Percentiles rank a stretch among this genome's conserved stretches.
Conservation (phyloP, 495 filamentous ascomycete species). For the Lophiostoma macrostomum region DNA sequence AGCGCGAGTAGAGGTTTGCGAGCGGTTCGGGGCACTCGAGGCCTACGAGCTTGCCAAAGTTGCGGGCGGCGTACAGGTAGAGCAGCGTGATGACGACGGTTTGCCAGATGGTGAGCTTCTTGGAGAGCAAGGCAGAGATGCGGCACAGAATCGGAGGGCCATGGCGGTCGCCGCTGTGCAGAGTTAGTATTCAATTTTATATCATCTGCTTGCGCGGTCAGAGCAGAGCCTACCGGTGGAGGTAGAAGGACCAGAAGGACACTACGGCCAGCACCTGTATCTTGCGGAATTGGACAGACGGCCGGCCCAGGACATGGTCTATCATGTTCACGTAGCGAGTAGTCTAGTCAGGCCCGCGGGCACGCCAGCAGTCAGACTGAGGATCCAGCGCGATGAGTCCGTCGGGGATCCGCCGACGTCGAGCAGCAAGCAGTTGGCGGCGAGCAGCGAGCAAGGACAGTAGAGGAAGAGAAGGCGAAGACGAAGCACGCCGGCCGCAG, state of each 20-base stretch:
- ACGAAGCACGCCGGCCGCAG: too few species aligned
- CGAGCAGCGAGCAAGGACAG: too few species aligned
- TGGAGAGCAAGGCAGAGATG: conserved; percentile 66
- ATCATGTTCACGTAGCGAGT: conserved; percentile 13
- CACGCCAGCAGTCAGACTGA: neutral
- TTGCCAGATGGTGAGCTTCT: conserved; percentile 79
- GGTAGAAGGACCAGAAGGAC: conserved; percentile 84
- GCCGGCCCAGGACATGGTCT: conserved; percentile 92
- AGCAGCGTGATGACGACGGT: conserved; percentile 82
- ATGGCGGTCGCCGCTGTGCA: conserved; percentile 72
- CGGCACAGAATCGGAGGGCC: conserved; percentile 74
- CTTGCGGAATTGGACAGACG: conserved; percentile 85
- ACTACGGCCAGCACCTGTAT: conserved; percentile 90
- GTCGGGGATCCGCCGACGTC: too few species aligned
- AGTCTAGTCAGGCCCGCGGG: too few species aligned
- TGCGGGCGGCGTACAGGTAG: conserved; percentile 86
- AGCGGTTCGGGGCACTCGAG: conserved; percentile 91
- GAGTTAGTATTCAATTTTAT: conserved; percentile 14
- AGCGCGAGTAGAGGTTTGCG: conserved; percentile 86
- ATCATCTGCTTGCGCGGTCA: neutral
- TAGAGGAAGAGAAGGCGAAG: too few species aligned
- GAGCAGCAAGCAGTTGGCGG: too few species aligned
- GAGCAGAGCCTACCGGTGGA: conserved; percentile 57
- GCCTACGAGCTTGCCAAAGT: conserved; percentile 87
- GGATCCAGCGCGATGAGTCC: neutral